Evolutionary conservation across 768 basidiomycete species (phyloP), one percentile per base, ranked within the genome.

Genomic region (Suillus bovinus): DNA sequence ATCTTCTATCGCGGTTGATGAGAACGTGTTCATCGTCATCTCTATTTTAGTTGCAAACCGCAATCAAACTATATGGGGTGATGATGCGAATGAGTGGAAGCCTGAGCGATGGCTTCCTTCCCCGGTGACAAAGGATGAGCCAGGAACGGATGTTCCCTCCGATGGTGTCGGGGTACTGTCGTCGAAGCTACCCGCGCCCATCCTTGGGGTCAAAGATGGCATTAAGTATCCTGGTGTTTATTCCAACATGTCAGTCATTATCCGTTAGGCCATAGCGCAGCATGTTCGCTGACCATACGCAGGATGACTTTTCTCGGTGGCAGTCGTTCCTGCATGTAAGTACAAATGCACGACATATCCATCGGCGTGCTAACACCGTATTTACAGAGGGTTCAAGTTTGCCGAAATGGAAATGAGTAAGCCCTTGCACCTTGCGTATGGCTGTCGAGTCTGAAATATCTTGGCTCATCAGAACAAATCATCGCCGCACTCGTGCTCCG

Each of bases 21-120:
- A 56, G 24, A 39, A 27, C 27, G 1, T 44, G 9, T 79, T 73
- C 1, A 56, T 83, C 10, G 76, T 82, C 60, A 69, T 82, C 13
- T 71, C 77, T 0, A 80, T 82, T 38, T 70, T 74, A 4, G 78
- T 76, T 3, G 74, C 73, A 33, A 83, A 83, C 61, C 71, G 80
- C 10, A 69, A 81, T 14, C 74, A 77, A 62, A 72, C 72, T 4
- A 71, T 83, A 0, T 84, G 82, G 82, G 83, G 82, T 5, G 56
- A 59, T 22, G 70, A 75, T 54, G 69, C 68, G 20, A 57, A 75
- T 53, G 72, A 80, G 54, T 84, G 82, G 81, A 81, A 77, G 56
- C 82, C 83, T 24, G 76, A 81, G 63, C 67, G 83, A 49, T 84
- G 81, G 82, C 58, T 82, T 13, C 42, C 60, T 34, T 64, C 50